Percentiles rank a stretch among this genome's conserved stretches.
phyloP scores from a whole-genome alignment of 2,329 filamentous ascomycete genomes.

The Colletotrichum gloeosporioides region DNA sequence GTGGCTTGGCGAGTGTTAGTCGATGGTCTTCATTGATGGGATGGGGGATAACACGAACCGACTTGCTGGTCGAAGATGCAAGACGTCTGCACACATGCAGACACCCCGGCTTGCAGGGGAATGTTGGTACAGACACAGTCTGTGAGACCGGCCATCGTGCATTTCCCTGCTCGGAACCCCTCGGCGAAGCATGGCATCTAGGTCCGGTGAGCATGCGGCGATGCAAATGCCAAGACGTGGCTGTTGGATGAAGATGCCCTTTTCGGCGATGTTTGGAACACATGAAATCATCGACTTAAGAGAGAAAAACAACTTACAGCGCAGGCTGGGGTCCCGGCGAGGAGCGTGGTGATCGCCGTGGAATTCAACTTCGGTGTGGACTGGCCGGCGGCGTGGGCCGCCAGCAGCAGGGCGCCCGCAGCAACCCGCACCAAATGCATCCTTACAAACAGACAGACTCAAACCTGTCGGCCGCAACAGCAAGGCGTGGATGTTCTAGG shows the following conservation, averaged over 20 bases:
- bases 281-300: neutral
- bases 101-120: constrained; percentile 1
- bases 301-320: neutral
- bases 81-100: constrained; percentile 13
- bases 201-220: neutral
- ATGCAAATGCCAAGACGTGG: neutral
- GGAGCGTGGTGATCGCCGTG: neutral
- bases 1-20: neutral
- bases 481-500: neutral
- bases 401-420: neutral
- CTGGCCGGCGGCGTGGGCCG: neutral
- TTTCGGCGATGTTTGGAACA: neutral
- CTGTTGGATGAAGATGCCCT: neutral
- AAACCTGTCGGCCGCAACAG: neutral
- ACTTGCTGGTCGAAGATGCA: constrained; percentile 8
- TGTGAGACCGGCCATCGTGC: neutral
- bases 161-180: neutral
- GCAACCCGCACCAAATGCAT: neutral
- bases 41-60: neutral
- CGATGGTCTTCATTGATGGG: neutral
- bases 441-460: neutral
- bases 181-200: constrained; percentile 16
- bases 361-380: neutral
- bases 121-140: constrained; percentile 14
- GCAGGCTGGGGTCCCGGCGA: constrained; percentile 2